Percentiles rank a stretch among this genome's conserved stretches.
Evolutionary conservation across 192 early-diverging fungal genomes (phyloP).

Genomic region (Pecoramyces ruminantium): DNA sequence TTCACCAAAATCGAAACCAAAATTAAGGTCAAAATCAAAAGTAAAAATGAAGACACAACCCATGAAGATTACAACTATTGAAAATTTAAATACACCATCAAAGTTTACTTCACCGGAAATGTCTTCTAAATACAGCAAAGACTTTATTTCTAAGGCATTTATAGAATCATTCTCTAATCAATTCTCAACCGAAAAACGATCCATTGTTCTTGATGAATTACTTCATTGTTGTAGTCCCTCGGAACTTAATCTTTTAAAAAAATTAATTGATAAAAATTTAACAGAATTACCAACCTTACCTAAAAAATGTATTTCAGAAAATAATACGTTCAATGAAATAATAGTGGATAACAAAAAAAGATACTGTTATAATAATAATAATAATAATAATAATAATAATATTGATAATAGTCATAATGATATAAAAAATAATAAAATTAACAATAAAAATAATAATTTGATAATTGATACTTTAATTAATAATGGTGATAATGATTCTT

Average conservation of each 20-base stretch:
- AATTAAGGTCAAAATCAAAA: neutral
- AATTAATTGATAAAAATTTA: neutral
- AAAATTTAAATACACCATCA: neutral
- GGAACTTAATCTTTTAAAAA: neutral
- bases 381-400: too few species aligned
- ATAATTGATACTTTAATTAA: too few species aligned
- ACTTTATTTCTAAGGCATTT: neutral
- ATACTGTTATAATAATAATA: too few species aligned
- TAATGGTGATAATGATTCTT: too few species aligned
- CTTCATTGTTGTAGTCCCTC: neutral
- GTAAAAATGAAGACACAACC: neutral
- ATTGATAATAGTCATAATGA: too few species aligned
- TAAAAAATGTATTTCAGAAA: too few species aligned
- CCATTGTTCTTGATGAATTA: neutral
- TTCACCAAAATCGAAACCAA: neutral
- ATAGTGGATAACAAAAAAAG: too few species aligned
- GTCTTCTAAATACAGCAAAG: neutral
- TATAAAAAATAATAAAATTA: too few species aligned
- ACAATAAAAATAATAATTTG: too few species aligned
- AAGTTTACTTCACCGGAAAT: neutral
- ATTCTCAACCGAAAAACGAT: neutral
- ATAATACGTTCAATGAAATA: too few species aligned
- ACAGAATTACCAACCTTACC: neutral
- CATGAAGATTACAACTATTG: neutral
- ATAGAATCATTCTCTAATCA: neutral